Percentiles rank a stretch among this genome's conserved stretches.
These are phyloP conservation scores for Psidium friedrichsthalianum DNA, from an alignment of 345 rosid genomes.

Conservation along the genomic window DNA sequence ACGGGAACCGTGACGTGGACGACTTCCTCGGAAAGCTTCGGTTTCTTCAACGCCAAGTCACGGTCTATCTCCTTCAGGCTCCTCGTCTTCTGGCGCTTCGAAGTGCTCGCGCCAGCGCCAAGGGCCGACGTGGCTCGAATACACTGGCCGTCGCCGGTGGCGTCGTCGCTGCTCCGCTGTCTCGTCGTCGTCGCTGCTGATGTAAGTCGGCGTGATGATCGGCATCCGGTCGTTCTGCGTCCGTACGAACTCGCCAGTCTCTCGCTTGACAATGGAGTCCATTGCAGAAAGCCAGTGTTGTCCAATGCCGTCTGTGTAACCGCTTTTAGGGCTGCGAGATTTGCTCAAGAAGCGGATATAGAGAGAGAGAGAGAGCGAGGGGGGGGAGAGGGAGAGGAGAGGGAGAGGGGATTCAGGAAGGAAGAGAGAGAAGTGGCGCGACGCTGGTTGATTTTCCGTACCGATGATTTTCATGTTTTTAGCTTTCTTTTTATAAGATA, in stretches of 20 bases:
- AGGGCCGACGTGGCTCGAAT: not conserved
- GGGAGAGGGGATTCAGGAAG: not conserved
- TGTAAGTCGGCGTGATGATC: not conserved
- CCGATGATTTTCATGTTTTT: not conserved
- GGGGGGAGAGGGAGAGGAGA: not conserved
- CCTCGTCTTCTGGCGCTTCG: not conserved
- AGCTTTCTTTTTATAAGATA: not conserved
- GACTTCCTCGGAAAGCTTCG: not conserved
- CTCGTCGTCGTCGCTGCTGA: not conserved
- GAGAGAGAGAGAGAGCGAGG: too few relatives aligned
- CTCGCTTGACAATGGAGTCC: not conserved
- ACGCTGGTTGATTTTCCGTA: not conserved
- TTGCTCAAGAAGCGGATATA: not conserved
- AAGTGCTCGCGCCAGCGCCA: not conserved
- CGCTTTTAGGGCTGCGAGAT: not conserved
- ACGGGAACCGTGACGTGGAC: not conserved
- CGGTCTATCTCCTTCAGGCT: slow-evolving; percentile 1
- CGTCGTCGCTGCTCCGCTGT: not conserved
- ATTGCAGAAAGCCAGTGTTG: not conserved
- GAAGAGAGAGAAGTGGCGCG: not conserved
- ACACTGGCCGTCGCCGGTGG: not conserved
- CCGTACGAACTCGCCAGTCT: not conserved
- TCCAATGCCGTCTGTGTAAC: not conserved
- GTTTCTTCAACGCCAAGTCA: not conserved
- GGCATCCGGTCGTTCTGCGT: not conserved